Evolutionary conservation across 148 eudicot genomes (phyloP).

Genomic region (Silene latifolia): DNA sequence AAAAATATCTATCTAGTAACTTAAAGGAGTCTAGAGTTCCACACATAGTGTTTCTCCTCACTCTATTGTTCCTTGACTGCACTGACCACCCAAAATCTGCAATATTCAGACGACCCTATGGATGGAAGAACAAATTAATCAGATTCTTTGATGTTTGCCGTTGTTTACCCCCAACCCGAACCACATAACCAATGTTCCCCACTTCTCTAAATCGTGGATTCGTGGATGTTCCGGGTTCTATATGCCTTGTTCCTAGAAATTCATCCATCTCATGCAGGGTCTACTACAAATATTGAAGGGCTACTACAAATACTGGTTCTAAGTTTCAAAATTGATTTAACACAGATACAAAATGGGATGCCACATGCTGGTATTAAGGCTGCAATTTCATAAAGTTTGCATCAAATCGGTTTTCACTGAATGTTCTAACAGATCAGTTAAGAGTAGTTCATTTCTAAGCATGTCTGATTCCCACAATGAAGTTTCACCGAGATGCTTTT

Average conservation of each 20-base stretch:
- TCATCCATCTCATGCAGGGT: too few species aligned
- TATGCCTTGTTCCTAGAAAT: too few species aligned
- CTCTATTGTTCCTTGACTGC: conserved; percentile 51
- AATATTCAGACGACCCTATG: conserved; percentile 77
- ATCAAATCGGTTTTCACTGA: not conserved
- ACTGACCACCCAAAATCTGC: conserved; percentile 98
- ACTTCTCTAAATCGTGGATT: too few species aligned
- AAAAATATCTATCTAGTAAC: too few species aligned
- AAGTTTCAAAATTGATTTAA: not conserved
- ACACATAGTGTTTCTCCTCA: conserved; percentile 69
- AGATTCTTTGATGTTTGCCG: not conserved
- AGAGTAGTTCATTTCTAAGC: too few species aligned
- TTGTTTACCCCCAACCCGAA: not conserved
- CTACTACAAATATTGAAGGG: too few species aligned
- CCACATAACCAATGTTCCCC: not conserved
- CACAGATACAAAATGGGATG: not conserved
- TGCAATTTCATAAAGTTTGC: not conserved
- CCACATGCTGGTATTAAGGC: not conserved
- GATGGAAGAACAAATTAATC: not conserved
- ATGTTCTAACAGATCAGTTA: not conserved
- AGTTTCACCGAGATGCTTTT: conserved; percentile 52
- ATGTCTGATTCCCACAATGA: conserved; percentile 67
- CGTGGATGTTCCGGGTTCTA: too few species aligned
- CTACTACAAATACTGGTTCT: too few species aligned
- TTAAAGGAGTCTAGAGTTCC: conserved; percentile 95